Evolutionary conservation across 768 basidiomycete genomes (phyloP).

Genomic region (Auriscalpium vulgare): DNA sequence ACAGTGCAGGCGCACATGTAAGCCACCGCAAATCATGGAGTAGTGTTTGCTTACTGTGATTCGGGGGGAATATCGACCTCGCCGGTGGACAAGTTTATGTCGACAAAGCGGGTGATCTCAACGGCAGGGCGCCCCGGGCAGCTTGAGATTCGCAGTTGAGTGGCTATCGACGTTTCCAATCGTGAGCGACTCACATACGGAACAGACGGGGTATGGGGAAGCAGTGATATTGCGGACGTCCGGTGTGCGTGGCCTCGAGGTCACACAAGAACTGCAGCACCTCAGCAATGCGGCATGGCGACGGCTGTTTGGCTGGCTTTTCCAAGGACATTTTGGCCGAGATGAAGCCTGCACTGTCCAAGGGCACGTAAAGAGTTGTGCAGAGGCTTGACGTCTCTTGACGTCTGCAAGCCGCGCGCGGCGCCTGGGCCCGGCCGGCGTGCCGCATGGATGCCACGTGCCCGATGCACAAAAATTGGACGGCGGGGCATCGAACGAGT

Average conservation of each 20-base stretch:
- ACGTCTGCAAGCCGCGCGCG: too few relatives aligned
- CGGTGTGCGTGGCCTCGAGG: conserved; percentile 22
- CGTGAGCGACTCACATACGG: conserved; percentile 42
- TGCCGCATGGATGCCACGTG: neutral
- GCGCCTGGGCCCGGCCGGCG: too few relatives aligned
- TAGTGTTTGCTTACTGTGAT: neutral
- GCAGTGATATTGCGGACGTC: conserved; percentile 40
- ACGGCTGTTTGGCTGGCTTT: neutral
- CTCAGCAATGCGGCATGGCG: conserved; percentile 57
- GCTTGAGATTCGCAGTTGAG: conserved; percentile 26
- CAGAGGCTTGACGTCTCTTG: too few relatives aligned
- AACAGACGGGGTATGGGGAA: conserved; percentile 73
- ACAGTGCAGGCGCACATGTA: neutral
- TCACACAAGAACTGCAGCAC: conserved; percentile 67
- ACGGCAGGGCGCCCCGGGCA: conserved; percentile 59
- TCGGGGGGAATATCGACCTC: conserved; percentile 42
- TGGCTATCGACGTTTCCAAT: too few relatives aligned
- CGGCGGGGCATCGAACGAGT: neutral
- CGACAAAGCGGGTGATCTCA: conserved; percentile 57
- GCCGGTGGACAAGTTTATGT: conserved; percentile 38
- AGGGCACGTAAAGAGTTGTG: too few relatives aligned
- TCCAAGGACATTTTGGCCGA: neutral
- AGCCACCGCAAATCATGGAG: neutral
- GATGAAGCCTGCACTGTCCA: too few relatives aligned
- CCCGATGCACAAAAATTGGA: neutral